Base-by-base conservation (phyloP, 768 basidiomycete species). In the Mycena pura region DNA sequence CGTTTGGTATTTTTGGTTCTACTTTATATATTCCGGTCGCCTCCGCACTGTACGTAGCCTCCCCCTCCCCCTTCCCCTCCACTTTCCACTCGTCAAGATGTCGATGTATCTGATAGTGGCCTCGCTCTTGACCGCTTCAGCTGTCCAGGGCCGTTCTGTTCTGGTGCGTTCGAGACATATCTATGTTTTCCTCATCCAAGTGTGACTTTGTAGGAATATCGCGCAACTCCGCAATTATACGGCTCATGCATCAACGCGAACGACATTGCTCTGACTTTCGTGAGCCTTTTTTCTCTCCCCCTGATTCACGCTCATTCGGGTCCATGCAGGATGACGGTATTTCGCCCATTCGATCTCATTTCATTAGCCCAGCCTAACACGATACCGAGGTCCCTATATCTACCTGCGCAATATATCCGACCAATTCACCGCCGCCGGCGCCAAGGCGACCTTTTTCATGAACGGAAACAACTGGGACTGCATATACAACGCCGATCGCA, bases 381-480 rank as follows among this genome's bases (percentile, higher is more conserved):
- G 17, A 44, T 43, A 52, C 32, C 15, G 27, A 39, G 57, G 56
- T 19, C 57, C 62, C 11, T 60, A 55, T 22, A 45, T 50, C 31
- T 43, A 51, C 38, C 53, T 55, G 19, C 49, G 65, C 39, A 46
- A 11, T 24, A 67, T 67, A 34, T 45, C 44, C 38, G 57, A 65
- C 43, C 39, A 59, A 41, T 57, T 67, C 53, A 67, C 52, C 24
- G 60, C 43, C 34, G 66, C 66, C 31, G 66, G 63, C 39, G 66
- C 50, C 21, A 68, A 68, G 43, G 66, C 59, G 11, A 62, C 66
- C 22, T 68, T 68, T 32, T 68, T 68, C 47, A 48, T 57, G 11
- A 65, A 68, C 39, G 66, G 66, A 39, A 57, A 62, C 50, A 54
- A 62, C 47, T 62, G 25, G 24, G 58, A 39, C 43, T 66, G 64